Evolutionary conservation across 164 flowering plant species (phyloP), one percentile per base, ranked within the genome.

Genomic region (Aristolochia fimbriata): DNA sequence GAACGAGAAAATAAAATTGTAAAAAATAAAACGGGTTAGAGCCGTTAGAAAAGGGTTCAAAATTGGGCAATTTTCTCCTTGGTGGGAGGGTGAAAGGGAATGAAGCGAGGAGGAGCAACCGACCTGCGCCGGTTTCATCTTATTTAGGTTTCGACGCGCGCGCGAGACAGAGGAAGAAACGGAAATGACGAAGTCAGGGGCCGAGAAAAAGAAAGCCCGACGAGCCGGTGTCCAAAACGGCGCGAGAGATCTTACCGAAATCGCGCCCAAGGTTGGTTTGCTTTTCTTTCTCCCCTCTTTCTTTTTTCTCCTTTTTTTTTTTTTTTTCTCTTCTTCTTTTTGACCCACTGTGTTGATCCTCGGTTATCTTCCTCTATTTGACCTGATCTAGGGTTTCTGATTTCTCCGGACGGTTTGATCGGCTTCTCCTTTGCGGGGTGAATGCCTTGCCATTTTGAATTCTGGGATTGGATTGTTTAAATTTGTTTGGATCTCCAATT

Each of bases 151-250:
- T 49, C 14, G 52, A 19, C 16, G 19, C 3, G 13, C 16, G 41
- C 16, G 58, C 27, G 58, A 55, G 58, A 55, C 41, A 68, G 65
- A 63, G 64, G 48, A 59, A 53, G 68, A 59, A 24, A 19, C 60
- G 62, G 65, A 68, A 50, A 81, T 80, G 85, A 84, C 75, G 85
- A 84, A 80, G 69, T 58, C 84, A 1, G 81, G 80, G 25, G 83
- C 78, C 53, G 84, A 85, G 47, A 85, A 85, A 71, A 85, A 83
- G 74, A 78, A 76, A 67, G 71, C 72, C 45, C 82, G 80, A 9
- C 68, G 83, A 62, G 64, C 82, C 7, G 65, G 62, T 19, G 61
- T 72, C 48, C 68, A 64, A 1, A 81, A 73, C 22, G 79, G 75
- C 60, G 67, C 37, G 70, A 75, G 76, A 75, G 86, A 83, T 73